These are phyloP conservation scores for Cystoisospora suis DNA, from an alignment of 169 alveolate genomes.

Conservation along the genomic window DNA sequence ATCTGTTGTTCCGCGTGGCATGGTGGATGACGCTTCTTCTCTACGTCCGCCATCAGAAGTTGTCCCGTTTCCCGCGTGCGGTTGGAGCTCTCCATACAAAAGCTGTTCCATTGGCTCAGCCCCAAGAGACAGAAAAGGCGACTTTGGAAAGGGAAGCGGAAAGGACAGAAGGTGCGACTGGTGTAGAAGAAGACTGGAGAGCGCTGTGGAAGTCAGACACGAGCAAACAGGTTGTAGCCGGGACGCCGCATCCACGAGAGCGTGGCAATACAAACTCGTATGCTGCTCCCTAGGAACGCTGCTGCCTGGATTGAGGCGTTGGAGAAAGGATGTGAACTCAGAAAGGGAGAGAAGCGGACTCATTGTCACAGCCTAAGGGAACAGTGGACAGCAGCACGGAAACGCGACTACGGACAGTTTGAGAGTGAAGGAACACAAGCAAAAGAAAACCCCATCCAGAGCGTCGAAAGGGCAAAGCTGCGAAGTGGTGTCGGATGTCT, in stretches of 20 bases:
- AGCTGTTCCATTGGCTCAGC: not conserved
- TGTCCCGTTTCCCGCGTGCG: too few species aligned
- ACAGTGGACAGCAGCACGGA: not conserved
- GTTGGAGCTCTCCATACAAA: too few species aligned
- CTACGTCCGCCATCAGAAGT: too few species aligned
- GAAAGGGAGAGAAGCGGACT: not conserved
- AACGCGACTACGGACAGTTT: not conserved
- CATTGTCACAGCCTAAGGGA: not conserved
- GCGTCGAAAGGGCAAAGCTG: too few species aligned
- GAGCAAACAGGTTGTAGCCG: constrained; percentile 3
- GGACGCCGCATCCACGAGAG: not conserved
- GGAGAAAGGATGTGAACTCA: not conserved
- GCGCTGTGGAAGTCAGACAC: not conserved
- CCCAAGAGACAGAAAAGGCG: constrained; percentile 22
- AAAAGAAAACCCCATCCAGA: too few species aligned
- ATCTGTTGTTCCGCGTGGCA: too few species aligned
- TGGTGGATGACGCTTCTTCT: too few species aligned
- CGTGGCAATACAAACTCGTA: not conserved
- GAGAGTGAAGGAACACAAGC: not conserved
- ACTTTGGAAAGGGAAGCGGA: not conserved
- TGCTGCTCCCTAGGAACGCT: not conserved
- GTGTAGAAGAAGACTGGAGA: constrained; percentile 26
- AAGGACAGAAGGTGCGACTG: constrained; percentile 6
- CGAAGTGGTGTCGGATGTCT: too few species aligned
- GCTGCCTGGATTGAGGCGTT: not conserved